These are phyloP conservation scores for Aureobasidium musti DNA, from an alignment of 2,329 filamentous ascomycete species.

Conservation along the genomic window DNA sequence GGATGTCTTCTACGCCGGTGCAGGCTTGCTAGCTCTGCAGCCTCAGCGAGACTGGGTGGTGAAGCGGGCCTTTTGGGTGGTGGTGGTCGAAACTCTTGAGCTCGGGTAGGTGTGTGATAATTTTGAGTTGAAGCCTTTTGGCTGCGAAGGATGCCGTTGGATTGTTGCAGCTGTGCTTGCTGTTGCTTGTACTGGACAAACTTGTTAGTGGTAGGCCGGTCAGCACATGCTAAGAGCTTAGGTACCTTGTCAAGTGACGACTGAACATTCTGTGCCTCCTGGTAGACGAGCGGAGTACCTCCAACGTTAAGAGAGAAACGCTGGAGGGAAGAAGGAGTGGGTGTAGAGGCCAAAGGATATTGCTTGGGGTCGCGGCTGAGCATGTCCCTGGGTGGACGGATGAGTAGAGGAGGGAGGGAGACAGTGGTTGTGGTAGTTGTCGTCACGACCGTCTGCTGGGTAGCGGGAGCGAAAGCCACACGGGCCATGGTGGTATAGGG, in stretches of 20 bases:
- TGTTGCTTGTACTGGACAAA: constrained; percentile 29
- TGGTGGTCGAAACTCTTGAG: constrained; percentile 1
- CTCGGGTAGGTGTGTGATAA: constrained; percentile 15
- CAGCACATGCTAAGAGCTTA: not conserved
- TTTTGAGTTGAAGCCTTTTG: constrained; percentile 12
- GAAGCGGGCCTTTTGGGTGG: constrained; percentile 22
- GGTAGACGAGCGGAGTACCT: constrained; percentile 61
- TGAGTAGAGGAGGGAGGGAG: constrained; percentile 77
- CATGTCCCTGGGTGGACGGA: constrained; percentile 71
- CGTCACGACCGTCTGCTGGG: constrained; percentile 70
- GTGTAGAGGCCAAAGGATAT: constrained; percentile 81
- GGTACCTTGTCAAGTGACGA: constrained; percentile 58
- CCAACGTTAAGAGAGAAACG: constrained; percentile 74
- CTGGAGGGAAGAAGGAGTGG: constrained; percentile 76
- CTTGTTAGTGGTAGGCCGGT: not conserved
- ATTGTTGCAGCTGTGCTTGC: constrained; percentile 29
- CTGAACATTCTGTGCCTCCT: constrained; percentile 61
- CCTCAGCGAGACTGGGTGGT: constrained; percentile 56
- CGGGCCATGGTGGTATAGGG: constrained; percentile 55
- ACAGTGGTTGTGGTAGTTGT: constrained; percentile 89
- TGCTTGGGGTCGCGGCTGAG: constrained; percentile 79
- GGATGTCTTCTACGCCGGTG: constrained; percentile 56
- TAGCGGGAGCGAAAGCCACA: constrained; percentile 64
- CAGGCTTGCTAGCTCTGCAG: constrained; percentile 52
- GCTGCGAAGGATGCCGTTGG: constrained; percentile 21